Base-by-base conservation (phyloP, 2,329 filamentous ascomycete species). In the Meredithiella fracta region DNA sequence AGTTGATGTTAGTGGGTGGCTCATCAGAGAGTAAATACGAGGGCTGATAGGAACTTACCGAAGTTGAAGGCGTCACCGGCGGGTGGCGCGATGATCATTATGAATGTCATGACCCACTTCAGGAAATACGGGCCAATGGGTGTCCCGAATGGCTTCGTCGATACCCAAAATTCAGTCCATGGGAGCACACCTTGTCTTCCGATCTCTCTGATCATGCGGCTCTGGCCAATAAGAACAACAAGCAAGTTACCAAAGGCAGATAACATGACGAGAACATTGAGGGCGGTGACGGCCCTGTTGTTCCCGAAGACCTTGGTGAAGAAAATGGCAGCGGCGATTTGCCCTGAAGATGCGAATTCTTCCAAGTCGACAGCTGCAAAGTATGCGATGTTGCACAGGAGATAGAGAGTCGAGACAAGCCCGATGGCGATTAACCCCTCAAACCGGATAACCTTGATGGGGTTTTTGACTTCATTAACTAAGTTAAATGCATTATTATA, bases 51-150 rank as follows among this genome's bases (percentile, higher is more conserved):
- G 44, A 15, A 62, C 66, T n/a, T 62, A 75, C 73, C 69, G 61
- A 82, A 83, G 58, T 77, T 74, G 64, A 83, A 84, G 0, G 80
- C 80, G 62, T 83, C 79, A 1, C 80, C 79, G 0, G 78, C 76
- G 0, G 80, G 78, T 0, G 78, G 73, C 0, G 74, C 77, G 0
- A 78, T 62, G 37, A 82, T 81, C 74, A 82, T 79, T 47, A 82
- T 61, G 1, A 78, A 63, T 0, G 79, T 82, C 57, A 80, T 64
- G 0, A 61, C 61, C 75, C 77, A 83, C 62, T 79, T 78, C 2
- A 82, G 60, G 1, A 73, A 54, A 59, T 81, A 81, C 0, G 79
- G 78, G 0, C 77, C 79, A 0, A 81, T 62, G 0, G 80, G 79
- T 0, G 80, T 84, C 1, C 79, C 79, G 57, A 83, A 82, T 0